Evolutionary conservation across 2,329 filamentous ascomycete species (phyloP).

Genomic region (Colletotrichum coccodes): DNA sequence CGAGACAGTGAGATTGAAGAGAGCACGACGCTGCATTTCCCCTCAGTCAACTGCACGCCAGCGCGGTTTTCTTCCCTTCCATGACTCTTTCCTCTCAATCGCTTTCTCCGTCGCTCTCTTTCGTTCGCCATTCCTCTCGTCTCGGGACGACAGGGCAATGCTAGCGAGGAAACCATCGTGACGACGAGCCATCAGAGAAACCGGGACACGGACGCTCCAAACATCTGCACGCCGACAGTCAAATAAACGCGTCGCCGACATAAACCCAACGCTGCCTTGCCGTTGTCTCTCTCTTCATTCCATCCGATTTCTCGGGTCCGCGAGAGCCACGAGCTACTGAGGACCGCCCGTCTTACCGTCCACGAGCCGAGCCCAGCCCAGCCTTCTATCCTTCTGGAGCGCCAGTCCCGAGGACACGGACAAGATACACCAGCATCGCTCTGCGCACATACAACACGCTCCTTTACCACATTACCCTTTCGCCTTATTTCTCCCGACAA

Average conservation of each 20-base stretch:
- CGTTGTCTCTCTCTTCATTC: constrained; percentile 16
- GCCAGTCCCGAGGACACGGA: constrained; percentile 5
- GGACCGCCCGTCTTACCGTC: constrained; percentile 3
- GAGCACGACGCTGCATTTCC: constrained; percentile 4
- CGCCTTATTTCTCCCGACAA: constrained; percentile 12
- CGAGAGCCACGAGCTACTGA: constrained; percentile 11
- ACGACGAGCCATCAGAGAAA: neutral
- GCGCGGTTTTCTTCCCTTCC: constrained; percentile 2
- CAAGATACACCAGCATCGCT: constrained; percentile 1
- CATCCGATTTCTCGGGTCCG: constrained; percentile 20
- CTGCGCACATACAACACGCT: neutral
- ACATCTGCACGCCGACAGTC: neutral
- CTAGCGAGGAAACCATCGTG: constrained; percentile 7
- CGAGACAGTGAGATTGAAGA: constrained; percentile 30
- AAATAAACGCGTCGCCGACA: constrained; percentile 13
- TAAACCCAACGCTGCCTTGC: constrained; percentile 5
- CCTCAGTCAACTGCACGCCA: constrained; percentile 11
- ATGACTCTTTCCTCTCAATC: neutral
- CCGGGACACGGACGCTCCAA: neutral
- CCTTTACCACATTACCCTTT: neutral
- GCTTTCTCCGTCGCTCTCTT: neutral
- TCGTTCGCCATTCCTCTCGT: constrained; percentile 1
- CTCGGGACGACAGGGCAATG: constrained; percentile 15
- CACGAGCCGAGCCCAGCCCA: constrained; percentile 15
- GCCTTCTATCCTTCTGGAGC: too few species aligned